Base-by-base conservation (phyloP, 83 land plant genomes). In the Thuja plicata region DNA sequence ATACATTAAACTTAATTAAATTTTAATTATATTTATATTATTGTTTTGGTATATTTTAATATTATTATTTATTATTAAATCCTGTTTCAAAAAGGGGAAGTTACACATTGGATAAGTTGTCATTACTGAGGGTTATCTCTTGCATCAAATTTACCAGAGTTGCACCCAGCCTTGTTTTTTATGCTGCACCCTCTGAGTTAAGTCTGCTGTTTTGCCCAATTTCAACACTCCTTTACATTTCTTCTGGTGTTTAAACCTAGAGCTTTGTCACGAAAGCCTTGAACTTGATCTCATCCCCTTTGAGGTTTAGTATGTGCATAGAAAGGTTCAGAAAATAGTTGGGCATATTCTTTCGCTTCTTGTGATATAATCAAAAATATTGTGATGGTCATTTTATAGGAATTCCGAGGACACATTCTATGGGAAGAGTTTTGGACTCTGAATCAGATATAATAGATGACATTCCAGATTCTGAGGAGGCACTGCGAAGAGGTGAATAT, bases 401-500 rank as follows among this genome's bases (percentile, higher is more conserved):
- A 45, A 94, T 98, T 77, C 94, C 95, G 71, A 93, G 98, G 89
- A 88, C 97, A 81, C 90, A 91, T 89, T 97, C 98, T 17, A 92
- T 94, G 52, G 99, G 99, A 10, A 92, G 91, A 90, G 93, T 98
- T 84, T 92, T 91, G 88, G 94, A 92, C 60, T 71, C 87, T 66
- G 90, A 90, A 82, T 90, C 93, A 79, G 94, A 92, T 88, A 79
- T 93, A 21, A 87, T 85, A 76, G 93, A 98, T 88, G 90, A 93
- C 86, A 87, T 95, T 24, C 99, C 97, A 60, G 96, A 95, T 88
- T 89, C 98, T 87, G 99, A 98, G 81, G 99, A 97, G 88, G 95
- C 98, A 88, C 90, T 97, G 46, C 94, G 96, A 46, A 97, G 97
- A 94, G 99, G 99, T 86, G 99, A 98, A 92, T 98, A 98, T 91